Base-by-base conservation (phyloP, 768 basidiomycete species). In the Podaxis sp. region DNA sequence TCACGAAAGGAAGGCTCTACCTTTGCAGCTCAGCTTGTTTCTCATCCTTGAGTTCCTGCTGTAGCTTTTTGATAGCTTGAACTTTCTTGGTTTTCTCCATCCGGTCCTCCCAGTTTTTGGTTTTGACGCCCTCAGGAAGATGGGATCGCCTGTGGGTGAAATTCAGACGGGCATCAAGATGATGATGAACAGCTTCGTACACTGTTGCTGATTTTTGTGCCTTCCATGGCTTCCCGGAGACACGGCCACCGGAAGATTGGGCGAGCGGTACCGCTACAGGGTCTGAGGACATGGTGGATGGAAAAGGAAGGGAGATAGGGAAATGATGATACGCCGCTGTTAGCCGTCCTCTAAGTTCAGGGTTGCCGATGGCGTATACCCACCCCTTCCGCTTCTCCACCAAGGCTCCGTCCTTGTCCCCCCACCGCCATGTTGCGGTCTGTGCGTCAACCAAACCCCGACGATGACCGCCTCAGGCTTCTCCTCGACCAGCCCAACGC, bases 181-280 rank as follows among this genome's bases (percentile, higher is more conserved):
- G 60, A 58, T 49, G 40, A 33, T 20, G 51, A 50, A 44, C 53
- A 52, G 28, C 20, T 10, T 68, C 80, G 50, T 73, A 87, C 87
- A 80, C 77, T 36, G 82, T 82, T 7, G 86, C 75, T 2, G 78
- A 68, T 69, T 86, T 86, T 37, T 63, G 64, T 3, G 67, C 63
- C 71, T 87, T 88, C 90, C 90, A 92, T 63, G 79, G 69, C 74
- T 91, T 92, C 30, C 89, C 85, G 1, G 90, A 91, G 7, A 81
- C 75, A 38, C 90, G 82, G 12, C 90, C 90, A 61, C 81, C 81
- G 33, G 87, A 79, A 0, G 89, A 85, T n/a, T 83, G 75, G 8
- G 84, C 76, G 28, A 91, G 73, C 28, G 77, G 64, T 17, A 81
- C 57, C 53, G 69, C 60, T 53, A 68, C 55, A 24, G 65, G 15